Conservation (phyloP, 2,329 filamentous ascomycete genomes). For the Aciculosporium take region DNA sequence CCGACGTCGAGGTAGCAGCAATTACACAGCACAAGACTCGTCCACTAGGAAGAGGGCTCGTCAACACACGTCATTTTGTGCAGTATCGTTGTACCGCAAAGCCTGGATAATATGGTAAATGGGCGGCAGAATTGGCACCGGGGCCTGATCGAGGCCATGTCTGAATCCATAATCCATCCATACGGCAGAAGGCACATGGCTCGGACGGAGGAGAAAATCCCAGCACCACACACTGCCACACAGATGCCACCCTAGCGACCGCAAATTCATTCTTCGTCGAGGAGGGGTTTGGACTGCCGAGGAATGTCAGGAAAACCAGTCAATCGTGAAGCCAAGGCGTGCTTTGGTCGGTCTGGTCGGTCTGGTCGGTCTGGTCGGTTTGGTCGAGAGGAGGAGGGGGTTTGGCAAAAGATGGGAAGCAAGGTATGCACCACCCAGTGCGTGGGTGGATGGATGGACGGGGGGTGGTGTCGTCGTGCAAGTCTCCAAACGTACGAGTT, state of each 20-base stretch:
- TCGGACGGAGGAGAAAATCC: too few relatives aligned
- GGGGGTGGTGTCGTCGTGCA: background rate
- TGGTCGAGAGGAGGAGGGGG: background rate
- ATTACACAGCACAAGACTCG: background rate
- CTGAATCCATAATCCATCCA: background rate
- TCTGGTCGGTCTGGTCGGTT: too few relatives aligned
- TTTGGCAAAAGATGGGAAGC: too few relatives aligned
- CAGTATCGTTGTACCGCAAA: background rate
- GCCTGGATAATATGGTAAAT: background rate
- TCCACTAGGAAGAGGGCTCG: background rate
- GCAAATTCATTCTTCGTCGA: background rate
- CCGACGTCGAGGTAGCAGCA: constrained; percentile 1
- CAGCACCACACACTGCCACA: background rate
- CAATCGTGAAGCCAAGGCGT: background rate
- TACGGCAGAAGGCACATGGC: too few relatives aligned
- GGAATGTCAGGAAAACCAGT: background rate
- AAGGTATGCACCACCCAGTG: too few relatives aligned
- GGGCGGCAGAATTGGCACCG: too few relatives aligned
- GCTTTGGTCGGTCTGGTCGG: too few relatives aligned
- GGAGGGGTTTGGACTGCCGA: background rate
- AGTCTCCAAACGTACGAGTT: background rate
- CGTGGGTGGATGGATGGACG: background rate
- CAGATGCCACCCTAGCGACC: background rate
- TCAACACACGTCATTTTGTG: background rate
- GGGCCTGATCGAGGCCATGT: background rate